Percentiles rank a stretch among this genome's conserved stretches.
Conservation (phyloP, 1,284 basidiomycete species). For the Ganoderma sinense region DNA sequence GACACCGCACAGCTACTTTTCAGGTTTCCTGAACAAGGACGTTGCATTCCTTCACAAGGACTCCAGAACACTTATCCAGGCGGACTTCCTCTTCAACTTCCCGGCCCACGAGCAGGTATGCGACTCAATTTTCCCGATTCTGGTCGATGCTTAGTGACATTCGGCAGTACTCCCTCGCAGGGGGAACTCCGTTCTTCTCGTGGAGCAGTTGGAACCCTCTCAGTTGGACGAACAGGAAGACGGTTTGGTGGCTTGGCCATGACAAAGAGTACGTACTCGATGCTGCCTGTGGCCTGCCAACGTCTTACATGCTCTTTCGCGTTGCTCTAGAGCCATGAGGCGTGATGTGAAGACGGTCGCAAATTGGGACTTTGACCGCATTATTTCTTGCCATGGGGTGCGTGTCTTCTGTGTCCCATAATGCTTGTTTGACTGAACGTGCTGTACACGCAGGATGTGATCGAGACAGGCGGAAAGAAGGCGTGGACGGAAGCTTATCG, state of each 20-base stretch:
- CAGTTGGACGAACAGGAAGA: constrained; percentile 63
- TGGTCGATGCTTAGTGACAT: no score
- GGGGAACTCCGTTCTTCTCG: constrained; percentile 52
- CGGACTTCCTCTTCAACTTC: constrained; percentile 91
- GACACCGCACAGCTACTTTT: constrained; percentile 69
- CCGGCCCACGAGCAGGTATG: constrained; percentile 85
- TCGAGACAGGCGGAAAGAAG: constrained; percentile 77
- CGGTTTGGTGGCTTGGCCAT: constrained; percentile 57
- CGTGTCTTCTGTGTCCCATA: constrained; percentile 34
- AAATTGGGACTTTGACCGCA: constrained; percentile 86
- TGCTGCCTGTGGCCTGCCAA: not conserved
- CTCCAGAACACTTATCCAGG: constrained; percentile 84
- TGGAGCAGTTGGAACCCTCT: constrained; percentile 59
- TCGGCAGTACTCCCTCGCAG: constrained; percentile 59
- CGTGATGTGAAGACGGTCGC: constrained; percentile 76
- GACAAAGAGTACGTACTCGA: constrained; percentile 61
- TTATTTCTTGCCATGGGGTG: constrained; percentile 93
- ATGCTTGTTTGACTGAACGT: constrained; percentile 2
- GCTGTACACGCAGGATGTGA: constrained; percentile 63
- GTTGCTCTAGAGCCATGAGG: constrained; percentile 67
- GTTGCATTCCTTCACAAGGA: constrained; percentile 88
- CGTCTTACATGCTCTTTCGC: constrained; percentile 2
- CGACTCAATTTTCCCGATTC: not conserved
- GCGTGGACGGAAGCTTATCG: constrained; percentile 65
- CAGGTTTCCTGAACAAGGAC: constrained; percentile 87